These are phyloP conservation scores for Astrocystis sublimbata DNA, from an alignment of 495 filamentous ascomycete genomes.

Conservation along the genomic window DNA sequence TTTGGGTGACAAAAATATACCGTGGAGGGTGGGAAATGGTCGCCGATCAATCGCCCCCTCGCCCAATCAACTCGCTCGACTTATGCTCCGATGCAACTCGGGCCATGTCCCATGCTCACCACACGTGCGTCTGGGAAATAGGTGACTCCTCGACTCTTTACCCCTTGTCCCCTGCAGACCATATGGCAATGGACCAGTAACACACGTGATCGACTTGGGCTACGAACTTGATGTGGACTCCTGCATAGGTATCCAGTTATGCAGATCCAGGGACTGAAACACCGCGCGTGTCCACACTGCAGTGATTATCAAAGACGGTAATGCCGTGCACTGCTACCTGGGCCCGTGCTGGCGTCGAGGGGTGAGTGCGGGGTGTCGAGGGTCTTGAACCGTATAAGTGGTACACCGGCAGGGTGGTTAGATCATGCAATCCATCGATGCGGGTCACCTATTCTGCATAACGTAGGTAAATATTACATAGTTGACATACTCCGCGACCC, in stretches of 20 bases:
- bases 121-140: slow-evolving; percentile 22
- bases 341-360: too few species aligned
- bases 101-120: not conserved
- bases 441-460: too few species aligned
- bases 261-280: slow-evolving; percentile 18
- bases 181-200: slow-evolving; percentile 17
- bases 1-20: too few species aligned
- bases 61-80: too few species aligned
- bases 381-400: not conserved
- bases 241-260: slow-evolving; percentile 17
- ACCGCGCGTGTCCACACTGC: slow-evolving; percentile 2
- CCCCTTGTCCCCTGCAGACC: slow-evolving; percentile 17
- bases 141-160: too few species aligned
- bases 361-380: slow-evolving; percentile 5
- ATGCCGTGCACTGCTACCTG: not conserved
- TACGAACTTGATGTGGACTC: not conserved
- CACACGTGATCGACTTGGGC: not conserved
- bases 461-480: too few species aligned
- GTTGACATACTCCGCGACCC: too few species aligned
- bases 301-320: slow-evolving; percentile 11
- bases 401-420: not conserved
- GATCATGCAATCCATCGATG: too few species aligned
- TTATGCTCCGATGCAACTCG: slow-evolving; percentile 4
- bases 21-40: too few species aligned
- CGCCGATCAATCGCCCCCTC: slow-evolving; percentile 2